phyloP scores from a whole-genome alignment of 352 stramenopile genomes.

The Albugo candida region DNA sequence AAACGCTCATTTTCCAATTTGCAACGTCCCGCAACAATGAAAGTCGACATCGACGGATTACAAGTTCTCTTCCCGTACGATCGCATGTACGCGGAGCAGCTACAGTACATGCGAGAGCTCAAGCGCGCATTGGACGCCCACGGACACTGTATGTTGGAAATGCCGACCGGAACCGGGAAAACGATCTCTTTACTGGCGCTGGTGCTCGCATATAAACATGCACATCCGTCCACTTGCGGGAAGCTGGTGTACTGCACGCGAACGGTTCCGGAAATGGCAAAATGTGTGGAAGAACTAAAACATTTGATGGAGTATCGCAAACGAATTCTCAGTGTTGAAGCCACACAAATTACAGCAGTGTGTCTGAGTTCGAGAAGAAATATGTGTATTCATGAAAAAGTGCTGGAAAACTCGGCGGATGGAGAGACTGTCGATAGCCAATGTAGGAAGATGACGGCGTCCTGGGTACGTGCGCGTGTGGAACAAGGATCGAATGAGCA shows the following conservation, averaged over 20 bases:
- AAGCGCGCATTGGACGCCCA: conserved; percentile 95
- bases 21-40: conserved; percentile 34
- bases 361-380: conserved; percentile 89
- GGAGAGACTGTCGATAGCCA: conserved; percentile 92
- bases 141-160: conserved; percentile 95
- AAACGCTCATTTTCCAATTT: no score
- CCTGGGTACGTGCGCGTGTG: conserved; percentile 84
- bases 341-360: conserved; percentile 53
- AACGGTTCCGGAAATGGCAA: conserved; percentile 98
- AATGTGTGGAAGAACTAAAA: conserved; percentile 96
- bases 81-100: conserved; percentile 97
- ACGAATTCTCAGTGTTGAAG: conserved; percentile 33
- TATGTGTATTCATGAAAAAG: conserved; percentile 95
- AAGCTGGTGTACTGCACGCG: conserved; percentile 99
- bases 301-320: conserved; percentile 75
- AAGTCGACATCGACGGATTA: conserved; percentile 90
- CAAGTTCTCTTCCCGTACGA: conserved; percentile 97
- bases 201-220: conserved; percentile 89
- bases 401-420: conserved; percentile 87
- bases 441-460: conserved; percentile 94
- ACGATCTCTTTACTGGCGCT: conserved; percentile 94
- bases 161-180: conserved; percentile 97
- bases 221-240: conserved; percentile 79
- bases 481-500: conserved; percentile 1
- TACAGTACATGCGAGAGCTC: conserved; percentile 98